phyloP scores from a whole-genome alignment of 2,329 filamentous ascomycete species.

The Graphilbum sp. region DNA sequence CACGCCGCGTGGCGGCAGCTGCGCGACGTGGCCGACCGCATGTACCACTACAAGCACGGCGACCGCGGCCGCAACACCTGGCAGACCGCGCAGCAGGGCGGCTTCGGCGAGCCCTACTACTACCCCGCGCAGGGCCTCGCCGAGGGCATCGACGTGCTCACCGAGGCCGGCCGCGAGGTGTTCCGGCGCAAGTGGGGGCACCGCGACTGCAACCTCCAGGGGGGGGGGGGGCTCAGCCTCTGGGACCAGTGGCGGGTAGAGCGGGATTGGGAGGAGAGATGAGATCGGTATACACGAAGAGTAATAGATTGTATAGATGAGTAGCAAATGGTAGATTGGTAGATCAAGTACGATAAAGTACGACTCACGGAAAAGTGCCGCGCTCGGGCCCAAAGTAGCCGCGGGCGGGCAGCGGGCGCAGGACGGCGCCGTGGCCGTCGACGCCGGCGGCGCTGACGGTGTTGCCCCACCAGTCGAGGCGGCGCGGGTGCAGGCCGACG shows the following conservation, averaged over 20 bases:
- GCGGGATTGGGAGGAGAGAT: too few relatives aligned
- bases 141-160: constrained; percentile 24
- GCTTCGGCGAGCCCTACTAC: constrained; percentile 35
- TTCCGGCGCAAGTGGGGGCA: constrained; percentile 26
- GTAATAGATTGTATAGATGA: too few relatives aligned
- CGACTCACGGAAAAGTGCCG: constrained; percentile 6
- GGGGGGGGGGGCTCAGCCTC: too few relatives aligned
- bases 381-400: constrained; percentile 18
- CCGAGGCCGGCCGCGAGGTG: constrained; percentile 22
- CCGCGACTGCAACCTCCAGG: constrained; percentile 22
- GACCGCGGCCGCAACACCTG: constrained; percentile 30
- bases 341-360: too few relatives aligned
- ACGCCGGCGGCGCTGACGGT: constrained; percentile 21
- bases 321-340: too few relatives aligned
- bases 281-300: too few relatives aligned
- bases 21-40: constrained; percentile 7
- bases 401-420: constrained; percentile 15
- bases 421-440: constrained; percentile 14
- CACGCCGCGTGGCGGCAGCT: background rate
- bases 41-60: constrained; percentile 25
- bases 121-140: constrained; percentile 28
- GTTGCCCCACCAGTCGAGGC: constrained; percentile 28
- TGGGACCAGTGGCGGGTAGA: too few relatives aligned
- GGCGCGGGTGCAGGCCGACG: constrained; percentile 20
- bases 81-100: constrained; percentile 33